A percentile compares a stretch with the other conserved stretches of the same genome.
Evolutionary conservation across 129 eudicot species (phyloP).

Genomic region (Solidago caesia): DNA sequence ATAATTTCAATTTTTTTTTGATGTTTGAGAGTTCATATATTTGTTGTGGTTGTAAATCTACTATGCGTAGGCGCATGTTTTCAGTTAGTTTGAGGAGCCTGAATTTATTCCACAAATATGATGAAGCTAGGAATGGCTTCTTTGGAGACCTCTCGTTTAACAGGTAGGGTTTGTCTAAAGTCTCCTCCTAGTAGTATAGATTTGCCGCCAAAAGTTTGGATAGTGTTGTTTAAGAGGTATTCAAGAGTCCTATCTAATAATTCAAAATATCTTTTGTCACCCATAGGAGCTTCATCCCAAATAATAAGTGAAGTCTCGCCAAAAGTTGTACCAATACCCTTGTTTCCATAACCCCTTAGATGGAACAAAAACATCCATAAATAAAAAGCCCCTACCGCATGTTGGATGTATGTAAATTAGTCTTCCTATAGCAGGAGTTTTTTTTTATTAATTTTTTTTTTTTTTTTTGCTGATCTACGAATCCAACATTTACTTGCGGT

Average conservation of each 20-base stretch:
- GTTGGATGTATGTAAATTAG: neutral
- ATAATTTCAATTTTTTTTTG: neutral
- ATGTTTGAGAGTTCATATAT: neutral
- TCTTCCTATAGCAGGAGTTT: neutral
- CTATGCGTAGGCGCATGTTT: neutral
- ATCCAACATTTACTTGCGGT: neutral
- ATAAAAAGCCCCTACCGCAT: neutral
- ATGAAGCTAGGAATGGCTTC: neutral
- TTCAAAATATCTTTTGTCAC: too few species aligned
- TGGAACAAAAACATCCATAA: neutral
- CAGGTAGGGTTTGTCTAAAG: neutral
- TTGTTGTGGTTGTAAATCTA: too few species aligned
- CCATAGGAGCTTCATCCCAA: too few species aligned
- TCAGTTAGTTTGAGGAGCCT: neutral
- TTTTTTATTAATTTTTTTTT: neutral
- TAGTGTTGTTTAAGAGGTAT: neutral
- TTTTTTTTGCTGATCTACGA: neutral
- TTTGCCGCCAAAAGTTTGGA: neutral
- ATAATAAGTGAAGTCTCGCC: neutral
- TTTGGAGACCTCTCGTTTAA: neutral
- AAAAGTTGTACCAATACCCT: too few species aligned
- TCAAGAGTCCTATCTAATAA: neutral
- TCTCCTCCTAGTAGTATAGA: neutral
- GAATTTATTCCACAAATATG: neutral
- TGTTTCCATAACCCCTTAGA: too few species aligned